These are phyloP conservation scores for Populus davidiana DNA, from an alignment of 345 rosid genomes.

Conservation along the genomic window DNA sequence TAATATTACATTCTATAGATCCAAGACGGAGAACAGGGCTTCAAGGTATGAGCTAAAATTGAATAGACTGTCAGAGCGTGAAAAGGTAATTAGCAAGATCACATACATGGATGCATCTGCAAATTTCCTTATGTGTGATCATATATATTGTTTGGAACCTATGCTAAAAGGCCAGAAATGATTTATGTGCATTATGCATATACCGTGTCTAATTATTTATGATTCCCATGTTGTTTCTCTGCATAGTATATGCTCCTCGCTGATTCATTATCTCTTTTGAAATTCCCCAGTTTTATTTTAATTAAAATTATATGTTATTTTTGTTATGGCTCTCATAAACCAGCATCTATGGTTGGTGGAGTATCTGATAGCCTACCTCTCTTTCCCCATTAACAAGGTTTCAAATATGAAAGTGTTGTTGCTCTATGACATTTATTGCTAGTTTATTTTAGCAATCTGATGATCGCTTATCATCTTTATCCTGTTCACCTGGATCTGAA, in stretches of 20 bases:
- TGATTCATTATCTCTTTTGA: neutral
- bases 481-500: neutral
- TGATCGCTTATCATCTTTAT: conserved; percentile 6
- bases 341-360: neutral
- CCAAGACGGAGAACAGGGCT: conserved; percentile 63
- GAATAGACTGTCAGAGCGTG: conserved; percentile 71
- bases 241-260: neutral
- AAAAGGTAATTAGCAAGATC: conserved; percentile 56
- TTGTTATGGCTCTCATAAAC: neutral
- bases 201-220: neutral
- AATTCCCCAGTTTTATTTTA: neutral
- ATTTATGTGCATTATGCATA: neutral
- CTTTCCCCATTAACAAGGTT: neutral
- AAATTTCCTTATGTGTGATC: neutral
- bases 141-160: neutral
- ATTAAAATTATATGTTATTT: neutral
- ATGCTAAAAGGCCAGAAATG: neutral
- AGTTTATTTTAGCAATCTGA: conserved; percentile 1
- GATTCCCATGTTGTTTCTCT: neutral
- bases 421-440: neutral
- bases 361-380: neutral
- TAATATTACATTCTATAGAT: conserved; percentile 47
- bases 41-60: conserved; percentile 53
- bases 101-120: conserved; percentile 9
- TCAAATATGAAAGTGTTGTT: neutral